phyloP scores from a whole-genome alignment of 148 eudicot species.

The Heliosperma pusillum region DNA sequence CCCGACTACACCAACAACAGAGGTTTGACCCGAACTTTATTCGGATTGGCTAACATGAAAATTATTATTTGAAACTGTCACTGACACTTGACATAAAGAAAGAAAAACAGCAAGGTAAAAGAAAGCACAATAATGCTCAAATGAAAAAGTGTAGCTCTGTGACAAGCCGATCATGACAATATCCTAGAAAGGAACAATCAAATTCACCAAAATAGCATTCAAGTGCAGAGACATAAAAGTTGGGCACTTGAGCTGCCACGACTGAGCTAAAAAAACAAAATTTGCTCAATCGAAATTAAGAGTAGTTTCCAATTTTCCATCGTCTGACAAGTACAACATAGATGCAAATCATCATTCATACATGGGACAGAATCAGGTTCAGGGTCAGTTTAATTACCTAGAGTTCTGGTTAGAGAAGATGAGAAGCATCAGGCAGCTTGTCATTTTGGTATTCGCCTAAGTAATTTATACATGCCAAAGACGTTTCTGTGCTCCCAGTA shows the following conservation, averaged over 20 bases:
- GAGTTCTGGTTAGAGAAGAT: constrained; percentile 13
- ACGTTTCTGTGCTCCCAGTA: constrained; percentile 80
- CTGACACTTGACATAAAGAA: neutral
- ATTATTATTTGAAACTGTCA: neutral
- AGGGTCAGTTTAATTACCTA: constrained; percentile 23
- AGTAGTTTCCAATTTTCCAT: neutral
- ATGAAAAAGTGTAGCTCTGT: neutral
- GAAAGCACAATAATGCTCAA: neutral
- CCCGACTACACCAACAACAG: neutral
- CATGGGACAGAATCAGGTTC: constrained; percentile 7
- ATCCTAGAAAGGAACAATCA: neutral
- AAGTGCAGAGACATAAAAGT: neutral
- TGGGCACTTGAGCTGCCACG: neutral
- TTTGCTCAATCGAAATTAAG: neutral
- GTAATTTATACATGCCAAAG: constrained; percentile 80
- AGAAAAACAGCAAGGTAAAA: neutral
- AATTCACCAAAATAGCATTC: neutral
- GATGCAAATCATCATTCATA: neutral
- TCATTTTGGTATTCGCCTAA: constrained; percentile 51
- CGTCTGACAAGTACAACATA: neutral
- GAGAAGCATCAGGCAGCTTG: constrained; percentile 11
- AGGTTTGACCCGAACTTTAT: neutral
- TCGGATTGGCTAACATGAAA: neutral
- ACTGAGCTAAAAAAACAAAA: neutral
- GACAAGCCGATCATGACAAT: constrained; percentile 3